Conservation (phyloP, 2,329 filamentous ascomycete genomes). For the Diaporthe capsici region DNA sequence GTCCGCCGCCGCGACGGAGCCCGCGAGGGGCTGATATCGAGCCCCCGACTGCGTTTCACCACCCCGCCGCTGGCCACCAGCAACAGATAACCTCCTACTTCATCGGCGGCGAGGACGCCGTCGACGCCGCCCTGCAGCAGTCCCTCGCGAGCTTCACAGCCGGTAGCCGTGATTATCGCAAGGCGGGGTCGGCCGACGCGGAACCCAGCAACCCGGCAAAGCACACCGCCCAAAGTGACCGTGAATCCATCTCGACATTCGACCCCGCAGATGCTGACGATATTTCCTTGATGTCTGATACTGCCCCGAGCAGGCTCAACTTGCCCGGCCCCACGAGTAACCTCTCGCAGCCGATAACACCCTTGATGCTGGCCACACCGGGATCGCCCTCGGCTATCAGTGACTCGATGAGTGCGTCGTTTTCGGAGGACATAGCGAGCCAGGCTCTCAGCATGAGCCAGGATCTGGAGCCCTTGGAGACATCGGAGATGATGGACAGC, state of each 20-base stretch:
- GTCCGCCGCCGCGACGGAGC: slow-evolving; percentile 56
- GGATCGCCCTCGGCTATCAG: slow-evolving; percentile 60
- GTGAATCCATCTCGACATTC: slow-evolving; percentile 31
- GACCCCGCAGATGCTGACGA: slow-evolving; percentile 37
- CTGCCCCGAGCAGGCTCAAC: slow-evolving; percentile 41
- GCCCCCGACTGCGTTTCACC: slow-evolving; percentile 50
- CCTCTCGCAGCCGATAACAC: slow-evolving; percentile 61
- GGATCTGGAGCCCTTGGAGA: slow-evolving; percentile 61
- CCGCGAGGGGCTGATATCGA: slow-evolving; percentile 55
- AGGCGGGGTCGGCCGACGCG: slow-evolving; percentile 41
- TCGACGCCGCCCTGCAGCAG: slow-evolving; percentile 57
- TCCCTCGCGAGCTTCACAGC: slow-evolving; percentile 46
- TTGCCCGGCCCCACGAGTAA: slow-evolving; percentile 38
- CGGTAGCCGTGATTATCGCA: slow-evolving; percentile 53
- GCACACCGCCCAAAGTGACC: slow-evolving; percentile 31
- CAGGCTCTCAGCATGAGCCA: slow-evolving; percentile 55
- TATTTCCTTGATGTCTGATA: slow-evolving; percentile 39
- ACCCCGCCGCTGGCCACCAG: slow-evolving; percentile 46
- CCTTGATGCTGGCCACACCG: slow-evolving; percentile 58
- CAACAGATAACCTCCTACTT: slow-evolving; percentile 65
- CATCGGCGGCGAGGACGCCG: slow-evolving; percentile 63
- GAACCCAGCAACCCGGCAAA: slow-evolving; percentile 34
- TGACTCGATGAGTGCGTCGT: slow-evolving; percentile 64
- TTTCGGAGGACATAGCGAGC: slow-evolving; percentile 59
- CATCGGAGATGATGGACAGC: slow-evolving; percentile 59